Base-by-base conservation (phyloP, 176 grass and related monocot species). In the Cymbopogon citratus region DNA sequence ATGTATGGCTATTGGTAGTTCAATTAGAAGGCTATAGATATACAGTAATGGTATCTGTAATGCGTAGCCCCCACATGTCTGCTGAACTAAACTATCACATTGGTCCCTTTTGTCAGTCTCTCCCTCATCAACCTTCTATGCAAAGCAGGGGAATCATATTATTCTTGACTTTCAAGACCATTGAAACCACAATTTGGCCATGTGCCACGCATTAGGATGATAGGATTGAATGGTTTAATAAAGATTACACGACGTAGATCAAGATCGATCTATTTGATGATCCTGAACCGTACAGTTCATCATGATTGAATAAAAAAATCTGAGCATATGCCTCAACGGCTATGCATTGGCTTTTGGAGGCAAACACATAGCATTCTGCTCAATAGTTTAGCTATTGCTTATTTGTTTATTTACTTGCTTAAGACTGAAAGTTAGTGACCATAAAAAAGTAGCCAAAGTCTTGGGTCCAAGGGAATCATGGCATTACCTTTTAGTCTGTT, bases 321-420 rank as follows among this genome's bases (percentile, higher is more conserved):
- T 84, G 68, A 34, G 34, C 62, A 24, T 62, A 24, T 62, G 9
- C 59, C 65, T 59, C 8, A 56, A 63, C 1, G 18, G 23, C 48
- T 31, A 49, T 81, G 87, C 71, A 12, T 71, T 68, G 40, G 23
- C 71, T 89, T 89, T 89, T 52, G 81, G 71, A 89, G 31, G 82
- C 77, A 89, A 51, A 33, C 54, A 54, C 29, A 83, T 70, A 79
- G 12, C 79, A 16, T 71, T 75, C 48, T 33, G 31, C 33, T 63
- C n/a, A 3, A 31, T 19, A 71, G 15, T 66, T 59, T 79, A 36
- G n/a, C 25, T 75, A 28, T 59, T 74, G 11, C 64, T 56, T 7
- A 8, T 56, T 10, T 23, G 52, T 56, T 80, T 28, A 19, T 2
- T 54, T 24, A 19, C 1, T 23, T 34, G 9, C n/a, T 79, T 66